These are phyloP conservation scores for Ganoderma lucidum DNA, from an alignment of 1,284 basidiomycete genomes.

Conservation along the genomic window DNA sequence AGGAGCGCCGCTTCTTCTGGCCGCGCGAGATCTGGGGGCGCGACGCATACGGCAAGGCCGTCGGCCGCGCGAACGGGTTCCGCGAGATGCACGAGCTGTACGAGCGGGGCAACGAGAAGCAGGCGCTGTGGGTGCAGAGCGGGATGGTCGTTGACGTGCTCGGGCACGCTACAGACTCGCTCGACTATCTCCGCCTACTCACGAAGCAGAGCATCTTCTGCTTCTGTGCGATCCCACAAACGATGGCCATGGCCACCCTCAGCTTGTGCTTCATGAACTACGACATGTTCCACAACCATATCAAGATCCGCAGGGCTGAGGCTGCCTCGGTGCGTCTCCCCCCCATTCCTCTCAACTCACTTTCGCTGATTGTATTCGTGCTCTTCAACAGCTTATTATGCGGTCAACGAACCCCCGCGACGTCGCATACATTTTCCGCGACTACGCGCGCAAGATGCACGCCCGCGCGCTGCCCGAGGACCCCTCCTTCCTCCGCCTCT, in stretches of 20 bases:
- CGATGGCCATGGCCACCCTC: slow-evolving; percentile 97
- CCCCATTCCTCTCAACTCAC: slow-evolving; percentile 2
- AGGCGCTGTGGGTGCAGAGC: slow-evolving; percentile 83
- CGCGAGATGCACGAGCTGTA: slow-evolving; percentile 72
- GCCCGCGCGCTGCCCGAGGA: slow-evolving; percentile 81
- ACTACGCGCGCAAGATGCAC: slow-evolving; percentile 87
- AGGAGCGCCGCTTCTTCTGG: slow-evolving; percentile 93
- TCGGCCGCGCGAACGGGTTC: slow-evolving; percentile 51
- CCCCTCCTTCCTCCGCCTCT: slow-evolving; percentile 86
- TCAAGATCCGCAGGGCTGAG: slow-evolving; percentile 95
- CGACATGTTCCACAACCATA: slow-evolving; percentile 87
- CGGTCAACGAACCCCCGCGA: slow-evolving; percentile 91
- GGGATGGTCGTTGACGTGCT: slow-evolving; percentile 93
- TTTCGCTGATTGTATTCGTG: slow-evolving; percentile 11
- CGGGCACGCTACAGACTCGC: slow-evolving; percentile 82
- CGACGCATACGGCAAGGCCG: slow-evolving; percentile 56
- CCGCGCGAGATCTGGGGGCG: slow-evolving; percentile 90
- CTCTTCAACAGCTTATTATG: slow-evolving; percentile 79
- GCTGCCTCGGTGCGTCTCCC: slow-evolving; percentile 74
- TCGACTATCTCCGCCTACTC: slow-evolving; percentile 92
- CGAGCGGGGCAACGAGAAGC: slow-evolving; percentile 58
- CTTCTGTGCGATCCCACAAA: slow-evolving; percentile 95
- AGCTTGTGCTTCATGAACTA: slow-evolving; percentile 94
- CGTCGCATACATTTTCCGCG: slow-evolving; percentile 89
- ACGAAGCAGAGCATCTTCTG: slow-evolving; percentile 95